Base-by-base conservation (phyloP, 1,284 basidiomycete species). In the Gomphus sp. region DNA sequence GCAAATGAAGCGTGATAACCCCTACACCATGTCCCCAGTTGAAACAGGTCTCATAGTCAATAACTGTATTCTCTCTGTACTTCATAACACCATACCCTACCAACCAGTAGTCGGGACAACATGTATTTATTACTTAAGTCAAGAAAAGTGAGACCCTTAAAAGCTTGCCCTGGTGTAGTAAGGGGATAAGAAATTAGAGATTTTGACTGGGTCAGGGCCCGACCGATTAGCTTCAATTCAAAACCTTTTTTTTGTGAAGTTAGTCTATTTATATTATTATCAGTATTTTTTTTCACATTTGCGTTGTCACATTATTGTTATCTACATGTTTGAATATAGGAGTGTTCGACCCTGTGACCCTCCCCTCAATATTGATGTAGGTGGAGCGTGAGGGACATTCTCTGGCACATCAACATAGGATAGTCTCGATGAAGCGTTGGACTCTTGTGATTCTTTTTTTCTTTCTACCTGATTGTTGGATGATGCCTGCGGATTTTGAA, bases 1-100 rank as follows among this genome's bases (percentile, higher is more conserved):
- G 58, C 58, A 59, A 59, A 59, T 59, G 58, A 59, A 55, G 58
- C 58, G 58, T 59, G 58, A 59, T 59, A 59, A 49, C 58, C 58
- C 58, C 58, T 59, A 59, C 52, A 59, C 58, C 58, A 59, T 50
- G 45, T 59, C 58, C 58, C 58, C 58, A 18, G 16, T 56, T 39
- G 10, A 25, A 6, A 43, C 6, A n/a, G 2, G 6, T 18, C 9
- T 2, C 4, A 16, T n/a, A 43, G 2, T 43, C 2, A 2, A 43
- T 43, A 43, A 16, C 12, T 43, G 1, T 16, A 16, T 43, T 43
- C 36, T 12, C 36, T 22, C 22, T 22, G 1, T 22, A 22, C 22
- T 22, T 22, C 22, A 22, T 22, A 22, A 22, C 22, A 22, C 22
- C 22, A 22, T 22, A 22, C 22, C 22, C 22, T 22, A 22, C 22